phyloP scores from a whole-genome alignment of 257 asterid genomes.

The Parsonsia alboflavescens region DNA sequence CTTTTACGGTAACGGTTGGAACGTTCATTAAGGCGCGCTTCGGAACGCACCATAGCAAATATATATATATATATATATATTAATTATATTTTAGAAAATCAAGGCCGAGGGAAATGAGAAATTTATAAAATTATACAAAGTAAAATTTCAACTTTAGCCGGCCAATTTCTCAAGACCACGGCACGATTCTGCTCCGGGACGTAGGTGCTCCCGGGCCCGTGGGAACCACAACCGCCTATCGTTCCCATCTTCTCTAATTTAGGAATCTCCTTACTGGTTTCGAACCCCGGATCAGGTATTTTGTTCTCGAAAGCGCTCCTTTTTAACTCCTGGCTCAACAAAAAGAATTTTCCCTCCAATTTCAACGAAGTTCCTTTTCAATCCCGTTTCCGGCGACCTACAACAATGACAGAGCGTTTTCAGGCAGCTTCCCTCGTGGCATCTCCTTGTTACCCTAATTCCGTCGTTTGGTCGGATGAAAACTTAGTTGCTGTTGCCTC shows the following conservation, averaged over 20 bases:
- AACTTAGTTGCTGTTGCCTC: conserved; percentile 83
- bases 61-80: too few species aligned
- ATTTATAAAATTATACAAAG: too few species aligned
- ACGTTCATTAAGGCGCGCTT: too few species aligned
- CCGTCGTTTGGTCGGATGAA: conserved; percentile 88
- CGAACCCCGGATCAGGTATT: background rate
- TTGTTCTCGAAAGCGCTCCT: background rate
- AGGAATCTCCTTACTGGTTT: background rate
- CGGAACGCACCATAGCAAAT: too few species aligned
- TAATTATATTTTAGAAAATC: too few species aligned
- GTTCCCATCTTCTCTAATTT: background rate
- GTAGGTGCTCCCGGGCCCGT: background rate
- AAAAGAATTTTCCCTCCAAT: background rate
- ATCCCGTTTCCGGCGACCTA: background rate
- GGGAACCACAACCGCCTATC: too few species aligned
- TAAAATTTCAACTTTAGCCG: too few species aligned
- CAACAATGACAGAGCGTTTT: conserved; percentile 54
- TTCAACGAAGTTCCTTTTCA: background rate
- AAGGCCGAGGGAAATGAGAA: too few species aligned
- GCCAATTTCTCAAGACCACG: too few species aligned
- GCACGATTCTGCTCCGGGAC: background rate
- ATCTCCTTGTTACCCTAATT: conserved; percentile 60
- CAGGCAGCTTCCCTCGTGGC: conserved; percentile 56
- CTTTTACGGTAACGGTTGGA: too few species aligned
- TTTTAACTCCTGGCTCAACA: background rate